phyloP scores from a whole-genome alignment of 257 asterid species.

The Nicotiana otophora region DNA sequence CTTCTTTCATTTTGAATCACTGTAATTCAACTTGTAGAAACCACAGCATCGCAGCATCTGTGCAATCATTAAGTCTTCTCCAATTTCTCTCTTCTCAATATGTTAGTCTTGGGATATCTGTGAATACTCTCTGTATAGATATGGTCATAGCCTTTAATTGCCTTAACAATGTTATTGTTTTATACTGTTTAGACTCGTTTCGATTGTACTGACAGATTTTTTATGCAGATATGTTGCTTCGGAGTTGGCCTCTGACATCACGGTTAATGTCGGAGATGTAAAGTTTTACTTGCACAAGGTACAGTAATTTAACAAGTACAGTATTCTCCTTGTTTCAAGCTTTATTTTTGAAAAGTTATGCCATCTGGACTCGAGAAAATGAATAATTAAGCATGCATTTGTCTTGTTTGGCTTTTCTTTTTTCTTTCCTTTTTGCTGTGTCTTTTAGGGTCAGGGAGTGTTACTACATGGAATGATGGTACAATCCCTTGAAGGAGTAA shows the following conservation, averaged over 20 bases:
- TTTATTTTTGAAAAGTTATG: not conserved
- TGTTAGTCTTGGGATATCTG: too few species aligned
- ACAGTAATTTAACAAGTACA: conserved; percentile 16
- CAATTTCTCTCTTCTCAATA: not conserved
- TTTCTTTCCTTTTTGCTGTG: not conserved
- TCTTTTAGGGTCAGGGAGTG: not conserved
- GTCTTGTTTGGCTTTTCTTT: not conserved
- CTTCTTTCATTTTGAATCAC: not conserved
- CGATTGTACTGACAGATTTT: not conserved
- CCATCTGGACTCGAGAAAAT: not conserved
- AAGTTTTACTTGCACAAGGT: conserved; percentile 95
- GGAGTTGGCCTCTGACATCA: conserved; percentile 78
- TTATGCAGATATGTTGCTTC: conserved; percentile 72
- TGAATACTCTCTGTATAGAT: too few species aligned
- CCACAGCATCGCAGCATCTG: not conserved
- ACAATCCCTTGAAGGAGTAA: not conserved
- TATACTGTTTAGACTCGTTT: not conserved
- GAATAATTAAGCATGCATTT: not conserved
- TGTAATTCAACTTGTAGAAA: not conserved
- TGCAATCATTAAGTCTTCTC: not conserved
- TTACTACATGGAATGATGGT: not conserved
- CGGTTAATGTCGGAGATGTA: conserved; percentile 55
- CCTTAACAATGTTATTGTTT: not conserved
- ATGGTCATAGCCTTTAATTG: not conserved
- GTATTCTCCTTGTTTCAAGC: not conserved